phyloP scores from a whole-genome alignment of 2,329 filamentous ascomycete genomes.

The Arthrobotrys conoides region DNA sequence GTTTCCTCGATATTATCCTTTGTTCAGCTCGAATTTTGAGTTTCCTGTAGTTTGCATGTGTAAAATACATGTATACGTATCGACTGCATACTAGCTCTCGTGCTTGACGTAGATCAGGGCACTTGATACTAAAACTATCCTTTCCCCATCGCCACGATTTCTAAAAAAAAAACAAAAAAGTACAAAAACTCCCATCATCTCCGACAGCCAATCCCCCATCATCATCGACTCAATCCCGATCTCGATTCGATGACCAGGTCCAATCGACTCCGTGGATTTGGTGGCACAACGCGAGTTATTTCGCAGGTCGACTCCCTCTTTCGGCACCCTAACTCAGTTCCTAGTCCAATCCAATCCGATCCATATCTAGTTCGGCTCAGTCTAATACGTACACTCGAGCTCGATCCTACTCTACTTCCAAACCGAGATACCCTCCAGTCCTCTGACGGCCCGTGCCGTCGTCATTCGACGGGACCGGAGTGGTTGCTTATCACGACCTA shows the following conservation, averaged over 20 bases:
- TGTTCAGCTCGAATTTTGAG: not conserved
- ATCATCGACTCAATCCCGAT: conserved; percentile 15
- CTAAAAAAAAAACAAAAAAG: not conserved
- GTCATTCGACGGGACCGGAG: conserved; percentile 38
- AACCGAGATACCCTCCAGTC: conserved; percentile 34
- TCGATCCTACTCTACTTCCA: conserved; percentile 15
- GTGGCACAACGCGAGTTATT: conserved; percentile 54
- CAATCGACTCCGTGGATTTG: conserved; percentile 27
- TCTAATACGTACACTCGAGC: conserved; percentile 3
- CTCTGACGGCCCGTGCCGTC: conserved; percentile 49
- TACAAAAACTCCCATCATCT: not conserved
- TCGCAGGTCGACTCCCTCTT: conserved; percentile 54
- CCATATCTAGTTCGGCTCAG: not conserved
- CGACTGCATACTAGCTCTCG: not conserved
- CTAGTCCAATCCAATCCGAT: conserved; percentile 8
- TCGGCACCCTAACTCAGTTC: conserved; percentile 31
- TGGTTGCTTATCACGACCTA: conserved; percentile 24
- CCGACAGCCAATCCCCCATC: not conserved
- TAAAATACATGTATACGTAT: not conserved
- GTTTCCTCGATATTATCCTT: not conserved
- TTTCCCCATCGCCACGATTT: not conserved
- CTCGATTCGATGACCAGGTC: conserved; percentile 46
- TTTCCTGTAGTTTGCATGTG: too few relatives aligned
- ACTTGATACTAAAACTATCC: not conserved
- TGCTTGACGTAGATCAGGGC: not conserved